Evolutionary conservation across 164 flowering plant genomes (phyloP).

Genomic region (Annona squamosa): DNA sequence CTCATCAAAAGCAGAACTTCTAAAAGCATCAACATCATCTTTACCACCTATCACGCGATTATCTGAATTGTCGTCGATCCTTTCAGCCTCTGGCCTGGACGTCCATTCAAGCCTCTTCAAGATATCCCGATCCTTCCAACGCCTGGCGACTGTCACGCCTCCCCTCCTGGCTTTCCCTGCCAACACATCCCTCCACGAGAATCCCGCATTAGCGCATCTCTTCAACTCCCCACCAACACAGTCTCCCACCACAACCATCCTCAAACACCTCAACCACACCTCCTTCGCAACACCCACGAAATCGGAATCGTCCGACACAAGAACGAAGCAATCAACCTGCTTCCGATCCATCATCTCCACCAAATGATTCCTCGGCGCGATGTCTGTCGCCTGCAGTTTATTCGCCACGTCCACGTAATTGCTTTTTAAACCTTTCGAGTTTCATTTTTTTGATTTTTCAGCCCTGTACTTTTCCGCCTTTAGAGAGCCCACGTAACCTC

Average conservation of each 20-base stretch:
- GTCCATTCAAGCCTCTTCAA: constrained; percentile 80
- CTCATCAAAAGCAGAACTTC: constrained; percentile 17
- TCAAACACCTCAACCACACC: constrained; percentile 65
- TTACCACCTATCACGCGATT: constrained; percentile 21
- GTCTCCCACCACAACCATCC: constrained; percentile 80
- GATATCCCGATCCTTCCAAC: constrained; percentile 76
- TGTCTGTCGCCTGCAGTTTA: constrained; percentile 70
- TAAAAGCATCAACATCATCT: constrained; percentile 22
- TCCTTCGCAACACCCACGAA: constrained; percentile 60
- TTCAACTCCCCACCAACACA: constrained; percentile 50
- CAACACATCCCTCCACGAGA: constrained; percentile 71
- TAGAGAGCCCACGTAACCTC: too few species aligned
- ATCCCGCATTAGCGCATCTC: constrained; percentile 68
- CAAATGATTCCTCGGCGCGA: constrained; percentile 60
- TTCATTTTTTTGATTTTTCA: too few species aligned
- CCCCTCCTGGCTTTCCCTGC: constrained; percentile 77
- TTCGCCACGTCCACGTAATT: constrained; percentile 28
- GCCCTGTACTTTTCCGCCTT: too few species aligned
- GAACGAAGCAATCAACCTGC: constrained; percentile 52
- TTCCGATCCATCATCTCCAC: constrained; percentile 65
- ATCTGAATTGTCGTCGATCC: constrained; percentile 10
- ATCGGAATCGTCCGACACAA: constrained; percentile 81
- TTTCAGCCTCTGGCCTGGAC: constrained; percentile 43
- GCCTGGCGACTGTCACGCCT: constrained; percentile 51
- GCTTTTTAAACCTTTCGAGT: too few species aligned